Percentiles rank a stretch among this genome's conserved stretches.
These are phyloP conservation scores for Termitomyces sp. DNA, from an alignment of 768 basidiomycete genomes.

Conservation along the genomic window DNA sequence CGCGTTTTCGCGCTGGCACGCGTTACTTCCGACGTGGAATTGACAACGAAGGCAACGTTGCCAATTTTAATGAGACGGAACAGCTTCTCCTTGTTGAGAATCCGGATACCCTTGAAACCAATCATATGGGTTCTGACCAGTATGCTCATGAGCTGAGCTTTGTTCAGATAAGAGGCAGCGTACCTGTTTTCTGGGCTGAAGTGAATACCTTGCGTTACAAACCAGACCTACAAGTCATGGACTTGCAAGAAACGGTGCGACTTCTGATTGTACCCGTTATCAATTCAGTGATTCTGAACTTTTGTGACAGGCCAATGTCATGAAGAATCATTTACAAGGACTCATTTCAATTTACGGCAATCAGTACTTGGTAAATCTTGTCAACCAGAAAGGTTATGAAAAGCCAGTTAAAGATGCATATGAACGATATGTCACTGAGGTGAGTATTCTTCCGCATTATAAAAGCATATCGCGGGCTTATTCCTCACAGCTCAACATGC, in stretches of 20 bases:
- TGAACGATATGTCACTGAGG: slow-evolving; percentile 69
- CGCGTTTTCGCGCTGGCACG: slow-evolving; percentile 91
- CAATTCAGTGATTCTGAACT: not conserved
- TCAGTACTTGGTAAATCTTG: slow-evolving; percentile 80
- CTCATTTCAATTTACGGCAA: slow-evolving; percentile 72
- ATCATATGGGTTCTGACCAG: slow-evolving; percentile 33
- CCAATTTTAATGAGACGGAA: slow-evolving; percentile 98
- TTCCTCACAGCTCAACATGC: slow-evolving; percentile 48
- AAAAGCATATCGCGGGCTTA: slow-evolving; percentile 4
- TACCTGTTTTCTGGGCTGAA: slow-evolving; percentile 95
- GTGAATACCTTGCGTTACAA: slow-evolving; percentile 93
- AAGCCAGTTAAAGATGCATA: slow-evolving; percentile 93
- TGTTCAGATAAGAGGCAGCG: slow-evolving; percentile 90
- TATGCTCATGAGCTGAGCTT: slow-evolving; percentile 69
- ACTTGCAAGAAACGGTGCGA: slow-evolving; percentile 77
- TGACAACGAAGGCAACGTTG: slow-evolving; percentile 83
- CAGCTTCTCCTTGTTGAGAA: slow-evolving; percentile 81
- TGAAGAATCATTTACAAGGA: slow-evolving; percentile 68
- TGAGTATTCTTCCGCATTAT: slow-evolving; percentile 21
- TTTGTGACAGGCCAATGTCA: slow-evolving; percentile 53
- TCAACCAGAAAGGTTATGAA: slow-evolving; percentile 93
- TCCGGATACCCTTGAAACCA: slow-evolving; percentile 33
- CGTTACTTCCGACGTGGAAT: slow-evolving; percentile 96
- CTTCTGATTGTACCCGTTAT: not conserved
- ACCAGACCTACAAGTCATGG: slow-evolving; percentile 96